Base-by-base conservation (phyloP, 139 green algal species). In the Chlamydomonas urium region DNA sequence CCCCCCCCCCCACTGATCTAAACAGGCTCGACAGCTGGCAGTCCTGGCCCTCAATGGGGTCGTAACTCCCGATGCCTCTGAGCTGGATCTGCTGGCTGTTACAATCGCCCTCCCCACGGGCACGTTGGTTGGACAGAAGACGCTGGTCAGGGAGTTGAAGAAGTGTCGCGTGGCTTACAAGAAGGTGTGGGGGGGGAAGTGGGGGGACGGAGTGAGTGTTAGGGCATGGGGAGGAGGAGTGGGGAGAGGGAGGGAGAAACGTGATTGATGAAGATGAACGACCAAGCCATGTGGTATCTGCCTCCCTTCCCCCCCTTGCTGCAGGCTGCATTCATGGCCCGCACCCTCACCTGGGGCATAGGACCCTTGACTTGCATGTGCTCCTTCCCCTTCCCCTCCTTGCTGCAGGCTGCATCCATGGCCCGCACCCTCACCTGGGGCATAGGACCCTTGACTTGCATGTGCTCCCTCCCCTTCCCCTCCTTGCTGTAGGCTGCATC, bases 121-220 rank as follows among this genome's bases (percentile, higher is more conserved):
- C 17, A 45, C 8, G 17, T 26, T 26, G 19, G 4, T 67, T 14
- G 33, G 60, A 8, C 60, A 67, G 29, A 8, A 37, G 60, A 4
- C 38, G 60, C 60, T 67, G 26, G 29, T 67, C 14, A 23, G 14
- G 32, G 32, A 67, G 33, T 10, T 67, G 21, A 42, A 26, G 17
- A 26, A 42, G 60, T 67, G 60, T 26, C n/a, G 42, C 8, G 29
- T 33, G 31, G 60, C 60, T 6, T 67, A 67, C 33, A 67, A 67
- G 19, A 63, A 63, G 53, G 53, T 63, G 26, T 63, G 53, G 26
- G 21, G 24, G 45, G 21, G 45, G 45, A 21, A 56, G 21, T 56
- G 45, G 17, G 45, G 21, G 45, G 17, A 17, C 21, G 21, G 45
- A 56, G 45, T 21, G 21, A 56, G 17, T 26, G 45, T 17, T 56